phyloP scores from a whole-genome alignment of 23 red algal species.

The Cyanidioschyzon merolae region DNA sequence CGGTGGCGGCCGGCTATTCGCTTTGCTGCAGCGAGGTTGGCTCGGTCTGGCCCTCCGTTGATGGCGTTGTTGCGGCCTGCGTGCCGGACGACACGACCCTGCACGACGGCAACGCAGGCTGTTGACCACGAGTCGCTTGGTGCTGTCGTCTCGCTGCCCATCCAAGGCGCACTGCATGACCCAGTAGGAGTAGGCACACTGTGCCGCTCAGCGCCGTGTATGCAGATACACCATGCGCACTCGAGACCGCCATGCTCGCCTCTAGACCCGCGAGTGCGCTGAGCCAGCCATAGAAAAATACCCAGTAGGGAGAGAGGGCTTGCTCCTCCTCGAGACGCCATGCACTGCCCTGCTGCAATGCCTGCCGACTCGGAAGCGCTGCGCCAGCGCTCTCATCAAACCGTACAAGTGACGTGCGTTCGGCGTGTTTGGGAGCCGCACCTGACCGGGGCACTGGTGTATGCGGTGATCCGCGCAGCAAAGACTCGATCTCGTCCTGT shows the following conservation, averaged over 20 bases:
- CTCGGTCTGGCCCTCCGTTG: not conserved
- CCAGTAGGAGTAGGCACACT: not conserved
- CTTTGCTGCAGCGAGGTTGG: not conserved
- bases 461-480: not conserved
- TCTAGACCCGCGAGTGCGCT: not conserved
- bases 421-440: not conserved
- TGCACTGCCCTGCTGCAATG: not conserved
- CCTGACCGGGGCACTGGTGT: not conserved
- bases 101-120: not conserved
- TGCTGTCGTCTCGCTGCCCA: not conserved
- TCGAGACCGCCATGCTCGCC: not conserved
- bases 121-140: not conserved
- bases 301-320: not conserved
- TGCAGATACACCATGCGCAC: not conserved
- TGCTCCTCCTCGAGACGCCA: not conserved
- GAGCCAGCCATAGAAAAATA: not conserved
- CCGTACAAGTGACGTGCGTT: not conserved
- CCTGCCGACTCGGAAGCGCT: not conserved
- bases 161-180: not conserved
- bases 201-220: not conserved
- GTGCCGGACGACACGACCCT: not conserved
- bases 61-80: not conserved
- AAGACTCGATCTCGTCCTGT: not conserved
- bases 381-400: not conserved
- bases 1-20: not conserved